A percentile compares a stretch with the other conserved stretches of the same genome.
These are phyloP conservation scores for Gossypium gossypioides DNA, from an alignment of 441 rosid genomes.

Conservation along the genomic window DNA sequence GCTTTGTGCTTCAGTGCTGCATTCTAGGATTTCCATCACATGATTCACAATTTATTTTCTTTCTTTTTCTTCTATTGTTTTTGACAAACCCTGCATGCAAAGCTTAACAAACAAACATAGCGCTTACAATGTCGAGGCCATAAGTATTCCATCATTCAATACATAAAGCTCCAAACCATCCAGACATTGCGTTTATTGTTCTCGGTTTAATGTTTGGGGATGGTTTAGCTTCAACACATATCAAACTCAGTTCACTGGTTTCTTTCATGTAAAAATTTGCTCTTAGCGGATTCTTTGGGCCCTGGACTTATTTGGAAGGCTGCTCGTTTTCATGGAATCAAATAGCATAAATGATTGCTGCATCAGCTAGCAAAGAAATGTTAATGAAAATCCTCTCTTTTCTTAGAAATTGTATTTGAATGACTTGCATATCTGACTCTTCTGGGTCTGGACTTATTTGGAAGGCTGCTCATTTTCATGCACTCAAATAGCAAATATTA, in stretches of 20 bases:
- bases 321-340: not conserved
- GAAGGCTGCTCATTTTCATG: not conserved
- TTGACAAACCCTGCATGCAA: not conserved
- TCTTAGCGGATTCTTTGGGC: not conserved
- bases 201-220: not conserved
- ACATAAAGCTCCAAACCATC: not conserved
- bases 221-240: not conserved
- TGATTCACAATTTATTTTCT: not conserved
- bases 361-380: slow-evolving; percentile 1
- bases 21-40: slow-evolving; percentile 4
- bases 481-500: not conserved
- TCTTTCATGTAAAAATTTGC: not conserved
- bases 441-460: not conserved
- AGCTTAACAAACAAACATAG: not conserved
- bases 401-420: not conserved
- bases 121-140: not conserved
- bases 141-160: not conserved
- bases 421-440: not conserved
- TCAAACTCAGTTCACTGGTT: not conserved
- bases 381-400: not conserved
- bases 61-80: not conserved
- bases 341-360: not conserved
- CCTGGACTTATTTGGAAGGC: not conserved
- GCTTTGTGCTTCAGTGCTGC: not conserved
- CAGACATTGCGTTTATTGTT: not conserved